phyloP scores from a whole-genome alignment of 108 stramenopile genomes.

The Stephanodiscus triporus region DNA sequence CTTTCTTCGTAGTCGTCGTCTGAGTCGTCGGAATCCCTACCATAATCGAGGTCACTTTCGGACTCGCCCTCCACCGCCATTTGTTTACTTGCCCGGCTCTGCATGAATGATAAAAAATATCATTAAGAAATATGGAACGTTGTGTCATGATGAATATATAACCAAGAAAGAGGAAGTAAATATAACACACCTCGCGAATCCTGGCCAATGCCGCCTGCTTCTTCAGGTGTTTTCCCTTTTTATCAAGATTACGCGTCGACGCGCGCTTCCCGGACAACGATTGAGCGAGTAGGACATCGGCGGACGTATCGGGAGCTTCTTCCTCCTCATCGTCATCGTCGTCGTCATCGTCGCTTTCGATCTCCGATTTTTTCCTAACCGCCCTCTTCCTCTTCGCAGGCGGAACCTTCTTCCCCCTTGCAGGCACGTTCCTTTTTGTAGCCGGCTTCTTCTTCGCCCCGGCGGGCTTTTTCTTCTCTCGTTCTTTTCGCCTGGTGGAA shows the following conservation, averaged over 20 bases:
- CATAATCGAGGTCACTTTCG: slow-evolving; percentile 78
- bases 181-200: slow-evolving; percentile 63
- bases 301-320: slow-evolving; percentile 52
- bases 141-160: neutral
- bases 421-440: slow-evolving; percentile 29
- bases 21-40: slow-evolving; percentile 79
- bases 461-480: slow-evolving; percentile 39
- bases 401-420: slow-evolving; percentile 32
- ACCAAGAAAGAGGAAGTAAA: neutral
- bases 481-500: slow-evolving; percentile 37
- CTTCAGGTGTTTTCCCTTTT: slow-evolving; percentile 71
- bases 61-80: slow-evolving; percentile 55
- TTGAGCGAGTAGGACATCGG: slow-evolving; percentile 68
- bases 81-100: slow-evolving; percentile 60
- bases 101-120: slow-evolving; percentile 1
- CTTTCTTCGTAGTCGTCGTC: slow-evolving; percentile 74
- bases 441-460: slow-evolving; percentile 55
- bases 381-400: slow-evolving; percentile 59
- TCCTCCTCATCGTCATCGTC: slow-evolving; percentile 41
- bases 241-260: slow-evolving; percentile 73
- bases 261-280: slow-evolving; percentile 64
- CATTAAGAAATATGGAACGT: neutral
- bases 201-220: slow-evolving; percentile 77
- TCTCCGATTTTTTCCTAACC: slow-evolving; percentile 39
- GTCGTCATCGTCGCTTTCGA: slow-evolving; percentile 36